A percentile compares a stretch with the other conserved stretches of the same genome.
Evolutionary conservation across 257 asterid species (phyloP).

Genomic region (Solanum sitiens): DNA sequence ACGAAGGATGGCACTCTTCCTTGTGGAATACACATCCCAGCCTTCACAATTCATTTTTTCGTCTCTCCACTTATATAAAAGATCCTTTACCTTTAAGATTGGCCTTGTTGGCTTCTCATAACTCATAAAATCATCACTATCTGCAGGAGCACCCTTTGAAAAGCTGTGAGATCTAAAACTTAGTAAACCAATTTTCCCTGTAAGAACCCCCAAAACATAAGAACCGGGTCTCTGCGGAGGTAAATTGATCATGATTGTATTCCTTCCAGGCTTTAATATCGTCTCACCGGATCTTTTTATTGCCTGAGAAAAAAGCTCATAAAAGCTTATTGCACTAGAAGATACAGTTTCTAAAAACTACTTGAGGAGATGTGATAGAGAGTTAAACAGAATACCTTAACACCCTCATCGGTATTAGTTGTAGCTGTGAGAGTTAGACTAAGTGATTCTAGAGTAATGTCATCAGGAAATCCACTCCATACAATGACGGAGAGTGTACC

Average conservation of each 20-base stretch:
- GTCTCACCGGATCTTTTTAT: conserved; percentile 71
- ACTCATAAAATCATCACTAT: conserved; percentile 92
- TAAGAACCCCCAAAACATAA: conserved; percentile 91
- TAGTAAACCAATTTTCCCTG: conserved; percentile 93
- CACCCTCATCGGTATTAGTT: conserved; percentile 85
- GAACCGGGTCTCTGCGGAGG: conserved; percentile 99
- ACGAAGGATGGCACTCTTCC: neutral
- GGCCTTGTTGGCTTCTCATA: conserved; percentile 95
- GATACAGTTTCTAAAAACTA: neutral
- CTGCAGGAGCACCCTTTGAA: conserved; percentile 92
- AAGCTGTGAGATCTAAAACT: conserved; percentile 98
- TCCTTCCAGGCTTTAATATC: conserved; percentile 78
- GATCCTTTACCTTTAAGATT: conserved; percentile 64
- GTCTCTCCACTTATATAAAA: neutral
- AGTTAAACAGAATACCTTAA: conserved; percentile 53
- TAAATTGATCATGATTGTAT: conserved; percentile 55
- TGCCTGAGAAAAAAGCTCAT: conserved; percentile 39
- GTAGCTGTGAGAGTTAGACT: conserved; percentile 85
- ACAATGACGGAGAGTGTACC: conserved; percentile 76
- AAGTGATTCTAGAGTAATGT: conserved; percentile 89
- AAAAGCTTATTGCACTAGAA: conserved; percentile 3
- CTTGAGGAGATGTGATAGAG: neutral
- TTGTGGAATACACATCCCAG: neutral
- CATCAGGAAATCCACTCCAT: conserved; percentile 98
- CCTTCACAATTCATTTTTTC: neutral